Base-by-base conservation (phyloP, 169 alveolate genomes). In the Eimeria sp. region DNA sequence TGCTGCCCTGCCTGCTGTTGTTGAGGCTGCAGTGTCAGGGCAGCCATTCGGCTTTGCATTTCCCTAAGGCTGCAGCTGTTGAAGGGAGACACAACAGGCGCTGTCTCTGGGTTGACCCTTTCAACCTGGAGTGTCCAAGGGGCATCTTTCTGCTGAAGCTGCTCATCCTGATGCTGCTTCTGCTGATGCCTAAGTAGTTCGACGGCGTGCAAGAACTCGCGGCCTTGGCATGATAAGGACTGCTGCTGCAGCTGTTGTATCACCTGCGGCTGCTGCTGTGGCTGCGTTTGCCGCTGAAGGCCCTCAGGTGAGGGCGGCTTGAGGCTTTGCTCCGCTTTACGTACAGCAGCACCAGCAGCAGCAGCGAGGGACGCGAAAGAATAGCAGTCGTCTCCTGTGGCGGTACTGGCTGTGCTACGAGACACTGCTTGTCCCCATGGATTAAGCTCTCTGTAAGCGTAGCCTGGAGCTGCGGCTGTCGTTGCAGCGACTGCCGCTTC, bases 331-430 rank as follows among this genome's bases (percentile, higher is more conserved):
- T 87, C 94, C 20, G 83, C 94, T 30, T 87, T 87, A 1, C 94
- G 94, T 78, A 78, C 88, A 43, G 94, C 94, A 18, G 94, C 88
- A 43, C 85, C 94, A 18, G 94, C 94, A 40, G 94, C 94, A 64
- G 94, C 94, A 66, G 83, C 83, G 46, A 87, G 94, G 14, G 94
- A 87, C 2, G 94, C 94, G 76, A 87, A 64, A 4, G 94, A 43
- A 49, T 87, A 87, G 78, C 94, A 62, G 78, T 87, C 94, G 66
- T 87, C 94, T 40, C 94, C 94, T 62, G 94, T 87, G 68, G 94
- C 94, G 11, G 94, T 87, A 68, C 94, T 87, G 71, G 94, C 94
- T 87, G 94, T 87, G 94, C 94, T 87, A 14, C 94, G 94, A 37
- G 94, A 87, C 30, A 87, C 94, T 6, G 94, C 94, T 49, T 87